These are phyloP conservation scores for Arthrobotrys entomopaga DNA, from an alignment of 2,329 filamentous ascomycete genomes.

Conservation along the genomic window DNA sequence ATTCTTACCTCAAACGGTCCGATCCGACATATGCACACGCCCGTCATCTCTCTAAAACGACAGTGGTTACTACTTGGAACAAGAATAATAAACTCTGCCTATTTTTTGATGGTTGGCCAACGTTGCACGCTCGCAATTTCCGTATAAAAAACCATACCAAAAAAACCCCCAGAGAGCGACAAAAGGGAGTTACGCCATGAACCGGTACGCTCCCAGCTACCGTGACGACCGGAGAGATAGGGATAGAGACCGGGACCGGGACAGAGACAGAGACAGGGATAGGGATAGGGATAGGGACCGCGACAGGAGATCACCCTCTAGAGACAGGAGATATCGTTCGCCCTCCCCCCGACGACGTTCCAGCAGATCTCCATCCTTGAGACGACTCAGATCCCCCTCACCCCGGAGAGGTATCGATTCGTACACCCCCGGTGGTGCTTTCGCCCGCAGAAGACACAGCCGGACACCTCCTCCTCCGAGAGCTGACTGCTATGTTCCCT, in stretches of 20 bases:
- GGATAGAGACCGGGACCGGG: conserved; percentile 48
- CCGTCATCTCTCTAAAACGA: too few relatives aligned
- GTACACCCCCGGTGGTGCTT: conserved; percentile 56
- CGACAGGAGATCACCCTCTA: conserved; percentile 56
- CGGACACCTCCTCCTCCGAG: conserved; percentile 57
- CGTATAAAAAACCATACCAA: too few relatives aligned
- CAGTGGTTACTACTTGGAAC: too few relatives aligned
- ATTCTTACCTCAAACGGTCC: too few relatives aligned
- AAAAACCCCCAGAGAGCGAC: neutral
- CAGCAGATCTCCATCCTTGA: conserved; percentile 42
- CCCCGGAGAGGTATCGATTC: conserved; percentile 58
- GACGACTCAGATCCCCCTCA: conserved; percentile 48
- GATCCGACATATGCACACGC: too few relatives aligned
- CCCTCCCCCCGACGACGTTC: conserved; percentile 39
- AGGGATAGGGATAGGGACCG: conserved; percentile 26
- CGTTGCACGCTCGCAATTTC: too few relatives aligned
- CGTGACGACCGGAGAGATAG: conserved; percentile 56
- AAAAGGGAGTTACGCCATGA: conserved; percentile 18
- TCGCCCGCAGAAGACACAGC: conserved; percentile 54
- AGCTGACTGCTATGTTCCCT: conserved; percentile 58
- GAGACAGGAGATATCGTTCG: conserved; percentile 42
- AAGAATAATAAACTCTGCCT: too few relatives aligned
- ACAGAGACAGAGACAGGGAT: conserved; percentile 34
- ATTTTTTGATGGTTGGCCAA: too few relatives aligned
- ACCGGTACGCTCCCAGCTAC: conserved; percentile 57